Percentiles rank a stretch among this genome's conserved stretches.
Conservation (phyloP, 2,329 filamentous ascomycete species). For the Ophiocordyceps unilateralis region DNA sequence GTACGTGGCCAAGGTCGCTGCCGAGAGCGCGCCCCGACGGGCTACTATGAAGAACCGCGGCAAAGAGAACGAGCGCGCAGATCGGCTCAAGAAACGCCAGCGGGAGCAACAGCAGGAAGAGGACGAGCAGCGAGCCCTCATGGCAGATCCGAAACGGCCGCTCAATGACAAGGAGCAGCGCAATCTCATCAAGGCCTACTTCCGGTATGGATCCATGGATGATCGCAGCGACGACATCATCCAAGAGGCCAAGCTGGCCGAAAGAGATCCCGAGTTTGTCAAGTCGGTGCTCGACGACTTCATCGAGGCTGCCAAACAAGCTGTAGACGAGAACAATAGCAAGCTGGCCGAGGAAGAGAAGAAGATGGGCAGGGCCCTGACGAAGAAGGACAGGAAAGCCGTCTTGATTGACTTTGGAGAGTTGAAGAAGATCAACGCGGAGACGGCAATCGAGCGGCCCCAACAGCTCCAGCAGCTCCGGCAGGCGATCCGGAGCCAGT, state of each 20-base stretch:
- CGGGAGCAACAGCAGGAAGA: slow-evolving; percentile 49
- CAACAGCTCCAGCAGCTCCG: slow-evolving; percentile 74
- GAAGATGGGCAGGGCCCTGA: slow-evolving; percentile 61
- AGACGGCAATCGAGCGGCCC: slow-evolving; percentile 84
- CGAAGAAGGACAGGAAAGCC: slow-evolving; percentile 96
- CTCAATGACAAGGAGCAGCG: slow-evolving; percentile 85
- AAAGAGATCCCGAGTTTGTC: slow-evolving; percentile 68
- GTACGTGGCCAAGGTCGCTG: slow-evolving; percentile 65
- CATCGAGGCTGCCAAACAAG: slow-evolving; percentile 36
- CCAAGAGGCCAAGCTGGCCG: slow-evolving; percentile 66
- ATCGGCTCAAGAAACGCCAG: slow-evolving; percentile 50
- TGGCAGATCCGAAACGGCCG: slow-evolving; percentile 72
- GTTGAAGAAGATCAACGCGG: slow-evolving; percentile 87
- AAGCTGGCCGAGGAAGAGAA: slow-evolving; percentile 69
- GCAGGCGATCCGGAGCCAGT: slow-evolving; percentile 46
- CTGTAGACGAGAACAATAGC: slow-evolving; percentile 49
- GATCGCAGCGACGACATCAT: slow-evolving; percentile 79
- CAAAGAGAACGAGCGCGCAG: slow-evolving; percentile 43
- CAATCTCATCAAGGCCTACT: slow-evolving; percentile 77
- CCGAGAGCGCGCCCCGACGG: slow-evolving; percentile 70
- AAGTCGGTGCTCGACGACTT: slow-evolving; percentile 62
- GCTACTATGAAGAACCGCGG: slow-evolving; percentile 43
- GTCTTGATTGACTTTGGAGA: slow-evolving; percentile 89
- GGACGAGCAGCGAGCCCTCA: slow-evolving; percentile 56
- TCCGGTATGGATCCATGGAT: slow-evolving; percentile 79